phyloP scores from a whole-genome alignment of 306 rosid genomes.

The Aeschynomene evenia region DNA sequence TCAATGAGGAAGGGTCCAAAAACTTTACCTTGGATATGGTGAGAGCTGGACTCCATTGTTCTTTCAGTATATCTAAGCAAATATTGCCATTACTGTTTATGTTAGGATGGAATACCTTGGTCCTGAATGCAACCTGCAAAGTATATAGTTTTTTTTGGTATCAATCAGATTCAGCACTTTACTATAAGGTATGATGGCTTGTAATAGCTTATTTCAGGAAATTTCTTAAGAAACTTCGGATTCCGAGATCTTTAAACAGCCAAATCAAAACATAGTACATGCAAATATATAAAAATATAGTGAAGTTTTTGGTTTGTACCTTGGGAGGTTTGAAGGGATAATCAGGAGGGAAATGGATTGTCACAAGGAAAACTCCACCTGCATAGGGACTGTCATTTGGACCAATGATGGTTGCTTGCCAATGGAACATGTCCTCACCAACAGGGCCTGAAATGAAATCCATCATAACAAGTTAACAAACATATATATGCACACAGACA shows the following conservation, averaged over 20 bases:
- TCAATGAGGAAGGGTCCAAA: constrained; percentile 1
- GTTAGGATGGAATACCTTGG: constrained; percentile 92
- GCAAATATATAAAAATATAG: neutral
- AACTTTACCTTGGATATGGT: constrained; percentile 81
- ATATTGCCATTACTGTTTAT: constrained; percentile 87
- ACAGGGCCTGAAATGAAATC: constrained; percentile 78
- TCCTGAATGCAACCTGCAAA: constrained; percentile 84
- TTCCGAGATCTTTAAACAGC: neutral
- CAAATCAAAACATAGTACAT: neutral
- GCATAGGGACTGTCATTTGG: constrained; percentile 96
- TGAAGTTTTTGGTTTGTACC: constrained; percentile 42
- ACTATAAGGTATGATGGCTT: neutral
- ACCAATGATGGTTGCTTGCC: constrained; percentile 98
- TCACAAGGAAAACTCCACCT: constrained; percentile 88
- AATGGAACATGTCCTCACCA: constrained; percentile 88
- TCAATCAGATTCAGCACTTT: constrained; percentile 2
- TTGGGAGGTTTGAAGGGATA: constrained; percentile 98
- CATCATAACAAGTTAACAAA: constrained; percentile 20
- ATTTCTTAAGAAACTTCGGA: no score
- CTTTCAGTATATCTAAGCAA: constrained; percentile 90
- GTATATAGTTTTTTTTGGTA: constrained; percentile 6
- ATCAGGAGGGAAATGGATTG: constrained; percentile 92
- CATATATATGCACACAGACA: constrained; percentile 9
- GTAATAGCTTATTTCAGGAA: neutral
- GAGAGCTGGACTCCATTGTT: constrained; percentile 99